These are phyloP conservation scores for Wickerhamiella lipophila DNA, from an alignment of 805 yeast genomes.

Conservation along the genomic window DNA sequence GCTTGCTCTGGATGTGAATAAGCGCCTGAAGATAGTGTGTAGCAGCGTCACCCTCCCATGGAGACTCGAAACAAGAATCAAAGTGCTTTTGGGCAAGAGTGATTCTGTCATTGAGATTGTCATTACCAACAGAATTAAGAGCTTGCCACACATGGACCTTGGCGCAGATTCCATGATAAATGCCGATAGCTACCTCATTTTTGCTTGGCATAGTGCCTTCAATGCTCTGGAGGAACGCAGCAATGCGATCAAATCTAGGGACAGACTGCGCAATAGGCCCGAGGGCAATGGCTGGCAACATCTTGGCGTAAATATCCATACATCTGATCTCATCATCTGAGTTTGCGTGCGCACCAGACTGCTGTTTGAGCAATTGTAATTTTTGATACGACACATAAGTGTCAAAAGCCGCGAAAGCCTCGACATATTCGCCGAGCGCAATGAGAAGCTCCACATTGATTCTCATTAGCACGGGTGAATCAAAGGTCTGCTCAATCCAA, in stretches of 20 bases:
- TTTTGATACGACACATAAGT: conserved; percentile 25
- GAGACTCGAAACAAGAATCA: conserved; percentile 13
- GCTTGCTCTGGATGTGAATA: conserved; percentile 19
- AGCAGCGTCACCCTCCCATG: conserved; percentile 14
- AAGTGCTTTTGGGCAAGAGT: conserved; percentile 18
- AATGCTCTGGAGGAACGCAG: conserved; percentile 8
- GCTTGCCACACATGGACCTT: conserved; percentile 12
- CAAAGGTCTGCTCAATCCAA: conserved; percentile 24
- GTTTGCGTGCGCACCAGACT: conserved; percentile 21
- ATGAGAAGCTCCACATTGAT: conserved; percentile 22
- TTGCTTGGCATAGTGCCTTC: conserved; percentile 16
- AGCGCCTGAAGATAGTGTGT: conserved; percentile 25
- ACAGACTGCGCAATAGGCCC: conserved; percentile 13
- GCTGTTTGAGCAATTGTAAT: conserved; percentile 19
- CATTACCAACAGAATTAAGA: conserved; percentile 15
- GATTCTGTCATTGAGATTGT: conserved; percentile 13
- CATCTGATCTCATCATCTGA: conserved; percentile 20
- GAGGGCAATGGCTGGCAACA: conserved; percentile 16
- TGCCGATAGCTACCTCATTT: conserved; percentile 11
- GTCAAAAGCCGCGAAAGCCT: conserved; percentile 27
- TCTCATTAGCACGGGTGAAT: conserved; percentile 28
- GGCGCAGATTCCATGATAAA: conserved; percentile 14
- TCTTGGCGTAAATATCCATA: conserved; percentile 15
- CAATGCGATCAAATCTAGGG: background rate
- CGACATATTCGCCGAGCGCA: conserved; percentile 22